Evolutionary conservation across 2,329 filamentous ascomycete genomes (phyloP).

Genomic region (Alternaria tenuissima): DNA sequence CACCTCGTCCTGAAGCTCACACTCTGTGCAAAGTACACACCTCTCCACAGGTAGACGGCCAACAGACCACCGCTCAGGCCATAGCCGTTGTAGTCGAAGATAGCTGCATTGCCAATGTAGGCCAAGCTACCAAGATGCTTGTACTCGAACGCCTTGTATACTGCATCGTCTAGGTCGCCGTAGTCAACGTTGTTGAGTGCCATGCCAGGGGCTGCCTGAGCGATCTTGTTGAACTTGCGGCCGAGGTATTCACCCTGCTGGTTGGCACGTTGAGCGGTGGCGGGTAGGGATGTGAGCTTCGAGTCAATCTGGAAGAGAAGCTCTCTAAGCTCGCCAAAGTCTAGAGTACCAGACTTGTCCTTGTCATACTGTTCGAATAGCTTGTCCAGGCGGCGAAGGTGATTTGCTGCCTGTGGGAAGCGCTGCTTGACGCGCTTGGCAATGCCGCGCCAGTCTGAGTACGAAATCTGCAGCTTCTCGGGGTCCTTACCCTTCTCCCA

Average conservation of each 20-base stretch:
- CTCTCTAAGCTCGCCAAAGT: constrained; percentile 90
- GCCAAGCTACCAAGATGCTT: constrained; percentile 89
- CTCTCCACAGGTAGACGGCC: constrained; percentile 95
- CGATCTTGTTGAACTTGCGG: constrained; percentile 91
- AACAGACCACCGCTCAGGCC: constrained; percentile 83
- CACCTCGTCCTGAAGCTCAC: constrained; percentile 90
- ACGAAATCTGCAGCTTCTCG: constrained; percentile 84
- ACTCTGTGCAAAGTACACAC: constrained; percentile 96
- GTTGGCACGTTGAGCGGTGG: constrained; percentile 94
- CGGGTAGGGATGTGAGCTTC: constrained; percentile 92
- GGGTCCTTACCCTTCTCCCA: constrained; percentile 94
- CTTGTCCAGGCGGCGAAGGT: constrained; percentile 87
- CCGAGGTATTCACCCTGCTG: constrained; percentile 95
- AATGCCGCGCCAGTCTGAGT: constrained; percentile 86
- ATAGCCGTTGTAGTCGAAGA: constrained; percentile 88
- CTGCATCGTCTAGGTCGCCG: constrained; percentile 88
- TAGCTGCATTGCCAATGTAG: constrained; percentile 94
- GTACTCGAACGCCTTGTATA: constrained; percentile 96
- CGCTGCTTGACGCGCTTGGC: constrained; percentile 84
- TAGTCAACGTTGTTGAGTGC: constrained; percentile 81
- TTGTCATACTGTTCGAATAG: constrained; percentile 93
- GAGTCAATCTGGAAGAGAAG: constrained; percentile 91
- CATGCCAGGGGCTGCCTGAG: constrained; percentile 78
- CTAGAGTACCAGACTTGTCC: constrained; percentile 89
- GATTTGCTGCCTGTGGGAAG: constrained; percentile 88